Conservation (phyloP, 345 rosid species). For the Sonneratia caseolaris region DNA sequence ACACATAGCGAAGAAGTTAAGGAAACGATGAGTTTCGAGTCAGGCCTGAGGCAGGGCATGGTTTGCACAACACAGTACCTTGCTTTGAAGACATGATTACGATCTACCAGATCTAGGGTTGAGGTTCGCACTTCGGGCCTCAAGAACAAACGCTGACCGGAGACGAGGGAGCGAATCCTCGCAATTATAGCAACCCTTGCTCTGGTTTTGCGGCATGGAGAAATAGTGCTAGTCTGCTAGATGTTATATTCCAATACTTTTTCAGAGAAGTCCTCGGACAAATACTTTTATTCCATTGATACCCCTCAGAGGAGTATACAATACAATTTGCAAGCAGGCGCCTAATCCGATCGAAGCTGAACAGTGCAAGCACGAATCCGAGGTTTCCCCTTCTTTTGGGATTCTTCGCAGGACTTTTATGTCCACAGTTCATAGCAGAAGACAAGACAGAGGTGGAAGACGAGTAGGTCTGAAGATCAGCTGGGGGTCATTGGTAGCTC, state of each 20-base stretch:
- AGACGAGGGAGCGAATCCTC: background rate
- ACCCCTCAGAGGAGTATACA: too few relatives aligned
- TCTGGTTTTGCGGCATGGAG: background rate
- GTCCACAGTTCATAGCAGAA: background rate
- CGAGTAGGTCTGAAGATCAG: background rate
- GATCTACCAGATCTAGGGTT: slow-evolving; percentile 4
- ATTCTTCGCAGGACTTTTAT: background rate
- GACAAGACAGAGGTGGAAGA: background rate
- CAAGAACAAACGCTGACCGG: background rate
- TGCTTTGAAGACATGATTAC: slow-evolving; percentile 18
- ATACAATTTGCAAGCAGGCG: too few relatives aligned
- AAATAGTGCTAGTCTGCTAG: background rate
- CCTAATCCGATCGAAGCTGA: too few relatives aligned
- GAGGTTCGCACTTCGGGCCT: background rate
- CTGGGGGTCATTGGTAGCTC: background rate
- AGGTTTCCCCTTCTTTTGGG: too few relatives aligned
- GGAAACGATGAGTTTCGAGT: background rate
- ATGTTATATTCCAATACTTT: background rate
- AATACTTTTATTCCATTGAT: too few relatives aligned
- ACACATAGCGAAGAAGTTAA: background rate
- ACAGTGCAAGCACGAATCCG: too few relatives aligned
- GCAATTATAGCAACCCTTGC: background rate
- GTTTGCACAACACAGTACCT: background rate
- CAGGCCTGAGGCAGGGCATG: too few relatives aligned
- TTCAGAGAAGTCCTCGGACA: background rate